phyloP scores from a whole-genome alignment of 768 basidiomycete species.

The Glaciozyma martinii region DNA sequence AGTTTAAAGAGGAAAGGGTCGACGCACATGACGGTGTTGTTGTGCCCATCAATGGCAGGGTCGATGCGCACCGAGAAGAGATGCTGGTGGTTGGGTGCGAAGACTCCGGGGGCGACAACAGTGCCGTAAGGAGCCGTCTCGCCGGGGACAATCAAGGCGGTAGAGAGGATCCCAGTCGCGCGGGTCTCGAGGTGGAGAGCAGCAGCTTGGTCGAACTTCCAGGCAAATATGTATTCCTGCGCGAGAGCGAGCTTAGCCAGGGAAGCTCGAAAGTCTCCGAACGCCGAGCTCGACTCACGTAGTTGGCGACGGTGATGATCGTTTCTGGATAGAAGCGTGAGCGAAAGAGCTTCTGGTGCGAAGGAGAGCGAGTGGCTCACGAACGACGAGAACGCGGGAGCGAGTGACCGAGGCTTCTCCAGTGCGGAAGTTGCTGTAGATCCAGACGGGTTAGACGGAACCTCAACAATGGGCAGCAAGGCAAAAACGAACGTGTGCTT shows the following conservation, averaged over 20 bases:
- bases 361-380: too few species aligned
- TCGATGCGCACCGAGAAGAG: slow-evolving; percentile 11
- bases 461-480: not conserved
- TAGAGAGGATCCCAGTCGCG: slow-evolving; percentile 29
- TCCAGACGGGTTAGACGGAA: not conserved
- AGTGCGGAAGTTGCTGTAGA: slow-evolving; percentile 34
- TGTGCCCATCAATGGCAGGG: slow-evolving; percentile 7
- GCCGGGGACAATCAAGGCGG: slow-evolving; percentile 15
- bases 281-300: not conserved
- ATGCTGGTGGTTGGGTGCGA: slow-evolving; percentile 11
- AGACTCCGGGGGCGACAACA: not conserved
- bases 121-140: slow-evolving; percentile 21
- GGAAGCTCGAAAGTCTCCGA: not conserved
- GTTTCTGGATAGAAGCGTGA: slow-evolving; percentile 5
- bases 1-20: not conserved
- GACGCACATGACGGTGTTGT: not conserved
- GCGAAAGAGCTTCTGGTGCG: too few species aligned
- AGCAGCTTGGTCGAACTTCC: slow-evolving; percentile 35
- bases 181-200: slow-evolving; percentile 36
- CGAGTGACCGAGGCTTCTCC: slow-evolving; percentile 34
- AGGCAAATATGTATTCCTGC: slow-evolving; percentile 1
- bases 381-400: slow-evolving; percentile 35
- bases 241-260: not conserved
- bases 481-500: slow-evolving; percentile 34
- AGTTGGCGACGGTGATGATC: slow-evolving; percentile 37